These are phyloP conservation scores for Balakata baccata DNA, from an alignment of 345 rosid species.

Conservation along the genomic window DNA sequence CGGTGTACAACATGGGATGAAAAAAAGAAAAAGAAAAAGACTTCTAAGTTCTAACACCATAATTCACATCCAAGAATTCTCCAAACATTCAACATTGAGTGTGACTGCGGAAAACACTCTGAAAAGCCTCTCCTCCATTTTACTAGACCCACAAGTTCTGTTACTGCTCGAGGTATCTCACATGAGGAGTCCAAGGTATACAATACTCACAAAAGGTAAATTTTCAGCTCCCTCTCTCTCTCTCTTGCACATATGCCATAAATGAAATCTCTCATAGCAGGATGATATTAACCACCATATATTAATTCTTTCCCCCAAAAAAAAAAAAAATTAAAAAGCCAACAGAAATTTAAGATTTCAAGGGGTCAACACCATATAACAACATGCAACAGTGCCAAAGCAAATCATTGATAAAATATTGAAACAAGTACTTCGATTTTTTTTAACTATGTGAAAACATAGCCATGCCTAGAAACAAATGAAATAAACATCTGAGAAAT, in stretches of 20 bases:
- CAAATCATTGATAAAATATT: background rate
- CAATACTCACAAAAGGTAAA: background rate
- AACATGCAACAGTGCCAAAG: background rate
- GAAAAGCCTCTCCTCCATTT: background rate
- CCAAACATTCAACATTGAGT: background rate
- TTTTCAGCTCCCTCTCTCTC: background rate
- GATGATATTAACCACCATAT: background rate
- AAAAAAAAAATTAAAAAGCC: too few species aligned
- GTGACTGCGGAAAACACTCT: background rate
- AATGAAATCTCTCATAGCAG: background rate
- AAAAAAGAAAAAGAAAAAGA: too few species aligned
- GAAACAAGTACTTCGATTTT: background rate
- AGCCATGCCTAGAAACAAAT: background rate
- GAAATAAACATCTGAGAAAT: background rate
- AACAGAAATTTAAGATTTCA: background rate
- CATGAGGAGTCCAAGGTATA: background rate
- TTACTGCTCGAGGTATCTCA: background rate
- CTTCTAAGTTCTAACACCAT: background rate
- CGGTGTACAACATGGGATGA: background rate
- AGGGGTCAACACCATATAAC: background rate
- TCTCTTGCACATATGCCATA: background rate
- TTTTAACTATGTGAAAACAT: background rate
- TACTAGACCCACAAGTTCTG: background rate
- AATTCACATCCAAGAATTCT: background rate
- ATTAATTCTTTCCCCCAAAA: background rate